phyloP scores from a whole-genome alignment of 306 rosid species.

The Malus asiatica region DNA sequence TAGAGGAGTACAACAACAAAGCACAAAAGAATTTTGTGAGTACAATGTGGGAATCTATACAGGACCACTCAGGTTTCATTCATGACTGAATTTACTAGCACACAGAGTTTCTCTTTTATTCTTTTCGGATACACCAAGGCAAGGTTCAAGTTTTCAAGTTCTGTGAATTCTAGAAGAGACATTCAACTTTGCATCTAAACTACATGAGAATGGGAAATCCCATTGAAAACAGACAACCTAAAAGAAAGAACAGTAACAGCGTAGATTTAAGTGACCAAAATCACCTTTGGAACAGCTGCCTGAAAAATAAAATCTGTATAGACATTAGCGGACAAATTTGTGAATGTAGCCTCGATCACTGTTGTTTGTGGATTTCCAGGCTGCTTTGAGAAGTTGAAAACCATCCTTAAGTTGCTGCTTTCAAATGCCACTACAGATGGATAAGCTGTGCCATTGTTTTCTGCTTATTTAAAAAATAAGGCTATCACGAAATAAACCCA shows the following conservation, averaged over 20 bases:
- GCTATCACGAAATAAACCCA: slow-evolving; percentile 10
- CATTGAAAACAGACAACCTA: not conserved
- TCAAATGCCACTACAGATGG: slow-evolving; percentile 80
- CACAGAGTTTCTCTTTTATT: not conserved
- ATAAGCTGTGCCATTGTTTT: slow-evolving; percentile 62
- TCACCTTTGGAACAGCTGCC: slow-evolving; percentile 99
- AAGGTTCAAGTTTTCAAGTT: not conserved
- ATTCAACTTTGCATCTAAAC: not conserved
- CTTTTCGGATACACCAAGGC: not conserved
- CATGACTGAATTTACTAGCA: not conserved
- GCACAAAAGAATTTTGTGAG: not conserved
- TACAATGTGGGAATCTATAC: not conserved
- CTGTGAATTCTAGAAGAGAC: not conserved
- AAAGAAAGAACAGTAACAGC: not conserved
- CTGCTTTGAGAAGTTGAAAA: slow-evolving; percentile 70
- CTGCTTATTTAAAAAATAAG: slow-evolving; percentile 33
- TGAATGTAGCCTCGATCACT: slow-evolving; percentile 59
- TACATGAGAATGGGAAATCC: not conserved
- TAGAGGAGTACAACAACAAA: not conserved
- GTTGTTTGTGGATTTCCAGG: slow-evolving; percentile 83
- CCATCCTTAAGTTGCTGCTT: slow-evolving; percentile 76
- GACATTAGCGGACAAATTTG: slow-evolving; percentile 54
- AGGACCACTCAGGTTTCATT: not conserved
- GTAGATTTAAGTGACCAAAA: not conserved
- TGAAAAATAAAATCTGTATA: slow-evolving; percentile 85